Evolutionary conservation across 345 rosid genomes (phyloP).

Genomic region (Heritiera littoralis): DNA sequence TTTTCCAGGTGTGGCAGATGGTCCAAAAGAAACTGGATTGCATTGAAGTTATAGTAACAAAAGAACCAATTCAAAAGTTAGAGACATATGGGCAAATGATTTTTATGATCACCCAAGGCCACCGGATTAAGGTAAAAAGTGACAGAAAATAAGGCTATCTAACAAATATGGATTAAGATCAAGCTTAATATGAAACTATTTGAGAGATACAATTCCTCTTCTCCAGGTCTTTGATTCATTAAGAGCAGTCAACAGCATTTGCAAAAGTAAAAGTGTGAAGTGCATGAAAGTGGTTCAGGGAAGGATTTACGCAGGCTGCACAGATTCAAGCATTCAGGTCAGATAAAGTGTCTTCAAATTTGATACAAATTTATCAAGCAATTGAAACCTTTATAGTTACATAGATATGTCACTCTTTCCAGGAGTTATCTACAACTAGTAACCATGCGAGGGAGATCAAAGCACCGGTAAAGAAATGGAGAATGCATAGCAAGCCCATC

Average conservation of each 20-base stretch:
- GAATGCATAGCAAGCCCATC: conserved; percentile 62
- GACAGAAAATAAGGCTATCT: not conserved
- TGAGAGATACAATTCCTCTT: not conserved
- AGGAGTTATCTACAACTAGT: conserved; percentile 57
- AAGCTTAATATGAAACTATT: not conserved
- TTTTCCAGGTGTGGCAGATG: conserved; percentile 74
- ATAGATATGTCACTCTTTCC: conserved; percentile 23
- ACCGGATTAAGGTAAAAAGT: conserved; percentile 60
- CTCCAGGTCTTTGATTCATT: conserved; percentile 69
- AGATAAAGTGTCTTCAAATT: conserved; percentile 3
- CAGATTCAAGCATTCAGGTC: conserved; percentile 90
- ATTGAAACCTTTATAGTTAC: conserved; percentile 5
- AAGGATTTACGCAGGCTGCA: conserved; percentile 75
- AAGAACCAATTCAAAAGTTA: conserved; percentile 60
- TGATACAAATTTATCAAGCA: not conserved
- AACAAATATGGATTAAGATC: not conserved
- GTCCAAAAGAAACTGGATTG: conserved; percentile 63
- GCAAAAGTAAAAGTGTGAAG: conserved; percentile 60
- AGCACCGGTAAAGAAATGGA: conserved; percentile 70
- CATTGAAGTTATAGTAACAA: conserved; percentile 60
- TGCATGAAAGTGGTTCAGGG: conserved; percentile 64
- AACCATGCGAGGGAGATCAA: conserved; percentile 70
- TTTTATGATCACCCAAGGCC: conserved; percentile 51
- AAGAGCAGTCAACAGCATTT: conserved; percentile 49
- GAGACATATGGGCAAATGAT: conserved; percentile 56